Base-by-base conservation (phyloP, 1,139 yeast genomes). In the Candida sanyaensis region DNA sequence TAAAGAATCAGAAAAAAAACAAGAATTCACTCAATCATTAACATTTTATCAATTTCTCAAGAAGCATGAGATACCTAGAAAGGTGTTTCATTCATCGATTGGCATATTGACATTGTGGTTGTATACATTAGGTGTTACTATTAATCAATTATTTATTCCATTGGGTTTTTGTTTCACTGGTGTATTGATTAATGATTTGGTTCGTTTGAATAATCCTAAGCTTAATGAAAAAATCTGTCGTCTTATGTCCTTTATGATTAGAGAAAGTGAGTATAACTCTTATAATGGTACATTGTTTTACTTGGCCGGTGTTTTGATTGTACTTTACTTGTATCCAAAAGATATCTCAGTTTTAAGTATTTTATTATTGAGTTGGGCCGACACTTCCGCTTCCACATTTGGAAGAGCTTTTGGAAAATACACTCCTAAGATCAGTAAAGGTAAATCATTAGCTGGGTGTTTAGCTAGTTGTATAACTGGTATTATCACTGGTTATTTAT, bases 301-400 rank as follows among this genome's bases (percentile, higher is more conserved):
- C 63, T 70, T 89, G 43, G 73, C 87, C 5, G 99, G 99, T 2
- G 72, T 90, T 46, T 71, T 84, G 29, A 69, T 88, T 51, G 90
- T 92, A 5, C 88, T 90, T 59, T 57, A 75, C 1, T 64, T 82
- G 13, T 85, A 83, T 58, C 86, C 96, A 12, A 90, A 90, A 68
- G 99, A 93, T 62, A 83, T 93, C 44, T 76, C 86, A 1, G 73
- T 92, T 26, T 75, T 91, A 73, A 78, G 96, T 27, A 83, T 90
- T 7, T 73, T 91, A 55, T 72, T 93, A 48, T 78, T 93, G 54
- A 88, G 97, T 62, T 93, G 98, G 98, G 92, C 96, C 9, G 99
- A 93, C 63, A 91, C 98, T 8, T 95, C 98, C 5, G 99, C 99
- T 2, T 89, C 97, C 3, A 89, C 97, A 1, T 68, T 92, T 60